Base-by-base conservation (phyloP, 768 basidiomycete species). In the Gymnopilus dilepis region DNA sequence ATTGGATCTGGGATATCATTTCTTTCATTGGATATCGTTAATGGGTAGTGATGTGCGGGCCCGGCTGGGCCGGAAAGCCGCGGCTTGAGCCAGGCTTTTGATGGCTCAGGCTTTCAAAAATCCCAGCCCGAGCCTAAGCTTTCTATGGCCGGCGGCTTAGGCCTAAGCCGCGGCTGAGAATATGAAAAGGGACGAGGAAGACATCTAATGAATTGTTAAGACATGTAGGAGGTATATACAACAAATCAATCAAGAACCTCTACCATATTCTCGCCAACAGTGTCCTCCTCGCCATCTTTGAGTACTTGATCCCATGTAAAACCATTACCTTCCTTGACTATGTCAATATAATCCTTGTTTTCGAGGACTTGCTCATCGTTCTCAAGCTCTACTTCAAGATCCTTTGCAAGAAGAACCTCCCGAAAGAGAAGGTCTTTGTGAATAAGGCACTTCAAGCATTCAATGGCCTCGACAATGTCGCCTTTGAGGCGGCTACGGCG, bases 391-490 rank as follows among this genome's bases (percentile, higher is more conserved):
- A 54, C n/a, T 48, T 64, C 56, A 4, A 58, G 15, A 4, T 55
- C 19, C 6, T 17, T 17, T 11, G 40, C 28, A n/a, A 42, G 22
- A 6, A 28, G 9, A 4, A 67, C 62, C 45, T 72, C 67, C 11
- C 68, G 55, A 59, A 75, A 77, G 1, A 75, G 51, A 0, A 76
- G 43, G 52, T 73, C 64, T 33, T 59, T 12, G 17, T 65, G 48
- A 42, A 67, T 61, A 5, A 68, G 37, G 53, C 72, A 73, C 53
- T 74, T 73, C 11, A 75, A 51, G 37, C 60, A 70, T 56, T 78
- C 74, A 21, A 77, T 43, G 0, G 76, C 78, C 59, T 78, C 75
- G 2, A 78, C 71, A 58, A 78, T 71, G 63, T 78, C 75, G n/a
- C 63, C 72, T 53, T 76, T 73, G 40, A 78, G 69, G 9, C 69